Conservation (phyloP, 495 filamentous ascomycete species). For the Choiromyces venosus region DNA sequence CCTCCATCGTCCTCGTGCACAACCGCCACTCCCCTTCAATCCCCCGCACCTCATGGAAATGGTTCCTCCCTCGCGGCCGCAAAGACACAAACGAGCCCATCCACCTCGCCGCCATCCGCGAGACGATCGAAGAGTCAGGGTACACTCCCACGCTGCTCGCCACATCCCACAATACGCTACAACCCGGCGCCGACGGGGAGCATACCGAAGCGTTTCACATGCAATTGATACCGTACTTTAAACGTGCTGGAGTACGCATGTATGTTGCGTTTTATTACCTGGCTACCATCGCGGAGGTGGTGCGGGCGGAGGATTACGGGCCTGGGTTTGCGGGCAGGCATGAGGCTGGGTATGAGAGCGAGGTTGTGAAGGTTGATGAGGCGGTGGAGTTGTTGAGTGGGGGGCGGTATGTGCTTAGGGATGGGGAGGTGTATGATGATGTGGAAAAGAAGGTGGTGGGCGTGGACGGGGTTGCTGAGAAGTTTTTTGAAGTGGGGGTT, state of each 20-base stretch:
- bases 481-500: not conserved
- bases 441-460: not conserved
- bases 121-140: conserved; percentile 43
- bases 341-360: conserved; percentile 27
- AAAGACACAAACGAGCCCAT: conserved; percentile 41
- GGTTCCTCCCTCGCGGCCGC: conserved; percentile 42
- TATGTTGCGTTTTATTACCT: conserved; percentile 32
- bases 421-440: not conserved
- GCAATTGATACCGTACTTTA: conserved; percentile 16
- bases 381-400: conserved; percentile 27
- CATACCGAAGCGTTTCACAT: conserved; percentile 37
- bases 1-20: conserved; percentile 38
- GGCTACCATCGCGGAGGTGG: conserved; percentile 5
- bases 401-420: conserved; percentile 4
- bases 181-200: conserved; percentile 1
- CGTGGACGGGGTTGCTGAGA: not conserved
- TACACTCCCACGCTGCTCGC: conserved; percentile 29
- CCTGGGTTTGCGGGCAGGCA: conserved; percentile 29
- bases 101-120: conserved; percentile 35
- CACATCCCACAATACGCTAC: conserved; percentile 25
- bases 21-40: conserved; percentile 7
- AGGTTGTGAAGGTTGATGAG: conserved; percentile 22
- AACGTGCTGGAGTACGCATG: conserved; percentile 7
- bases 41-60: not conserved
- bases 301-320: conserved; percentile 26